Conservation (phyloP, 2,329 filamentous ascomycete species). For the Claviceps humidiphila region DNA sequence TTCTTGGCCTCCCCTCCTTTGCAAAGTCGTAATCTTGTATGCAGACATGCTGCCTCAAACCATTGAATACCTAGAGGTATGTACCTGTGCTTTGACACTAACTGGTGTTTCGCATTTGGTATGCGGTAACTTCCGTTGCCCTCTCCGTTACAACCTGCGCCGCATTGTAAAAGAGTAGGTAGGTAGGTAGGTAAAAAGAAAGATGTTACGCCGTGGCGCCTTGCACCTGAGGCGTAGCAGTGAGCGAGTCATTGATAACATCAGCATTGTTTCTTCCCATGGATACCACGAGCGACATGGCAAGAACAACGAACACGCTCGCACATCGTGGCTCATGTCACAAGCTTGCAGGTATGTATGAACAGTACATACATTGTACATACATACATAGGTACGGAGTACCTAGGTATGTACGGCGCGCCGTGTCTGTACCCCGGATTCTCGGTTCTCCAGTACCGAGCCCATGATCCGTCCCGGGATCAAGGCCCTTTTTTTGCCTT, state of each 20-base stretch:
- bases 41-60: no score
- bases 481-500: not conserved
- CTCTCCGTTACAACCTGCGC: no score
- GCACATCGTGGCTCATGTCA: not conserved
- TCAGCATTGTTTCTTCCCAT: not conserved
- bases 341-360: not conserved
- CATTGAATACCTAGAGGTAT: no score
- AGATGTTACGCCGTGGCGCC: not conserved
- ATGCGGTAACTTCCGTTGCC: no score
- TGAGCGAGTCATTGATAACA: not conserved
- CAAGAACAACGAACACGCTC: not conserved
- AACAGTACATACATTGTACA: not conserved
- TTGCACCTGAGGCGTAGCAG: not conserved
- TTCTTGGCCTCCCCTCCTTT: no score
- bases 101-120: no score
- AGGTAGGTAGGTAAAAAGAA: not conserved
- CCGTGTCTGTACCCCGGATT: conserved; percentile 3
- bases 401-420: not conserved
- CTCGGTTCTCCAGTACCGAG: not conserved
- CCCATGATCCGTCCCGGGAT: not conserved
- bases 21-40: no score
- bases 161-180: no score
- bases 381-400: no score
- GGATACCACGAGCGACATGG: not conserved
- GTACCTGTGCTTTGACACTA: no score